These are phyloP conservation scores for Populus alba DNA, from an alignment of 345 rosid genomes.

Conservation along the genomic window DNA sequence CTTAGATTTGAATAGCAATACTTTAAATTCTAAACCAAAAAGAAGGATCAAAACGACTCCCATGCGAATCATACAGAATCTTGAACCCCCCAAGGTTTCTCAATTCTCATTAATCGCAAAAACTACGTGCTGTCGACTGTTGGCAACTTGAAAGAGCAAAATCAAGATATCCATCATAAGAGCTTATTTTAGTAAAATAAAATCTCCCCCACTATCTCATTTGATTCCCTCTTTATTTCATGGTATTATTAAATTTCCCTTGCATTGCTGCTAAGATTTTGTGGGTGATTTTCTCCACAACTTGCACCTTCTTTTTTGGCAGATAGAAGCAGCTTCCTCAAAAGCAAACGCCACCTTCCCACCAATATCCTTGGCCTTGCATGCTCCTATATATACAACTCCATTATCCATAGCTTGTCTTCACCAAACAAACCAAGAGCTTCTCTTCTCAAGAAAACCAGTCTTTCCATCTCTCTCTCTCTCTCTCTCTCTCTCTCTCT, in stretches of 20 bases:
- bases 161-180: constrained; percentile 4
- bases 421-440: constrained; percentile 3
- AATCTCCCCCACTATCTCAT: constrained; percentile 17
- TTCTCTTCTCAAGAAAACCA: neutral
- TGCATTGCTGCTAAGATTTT: constrained; percentile 2
- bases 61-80: neutral
- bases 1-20: no score
- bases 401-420: neutral
- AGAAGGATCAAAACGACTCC: no score
- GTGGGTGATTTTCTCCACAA: constrained; percentile 6
- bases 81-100: neutral
- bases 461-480: neutral
- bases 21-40: no score
- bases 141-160: constrained; percentile 4
- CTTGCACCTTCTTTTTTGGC: neutral
- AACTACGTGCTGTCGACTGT: neutral
- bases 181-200: constrained; percentile 1
- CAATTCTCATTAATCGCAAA: neutral
- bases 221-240: neutral
- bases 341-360: constrained; percentile 8
- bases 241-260: neutral
- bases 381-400: neutral
- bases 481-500: neutral
- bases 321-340: neutral
- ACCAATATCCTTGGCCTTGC: neutral